Evolutionary conservation across 768 basidiomycete species (phyloP).

Genomic region (Chalciporus piperatus): DNA sequence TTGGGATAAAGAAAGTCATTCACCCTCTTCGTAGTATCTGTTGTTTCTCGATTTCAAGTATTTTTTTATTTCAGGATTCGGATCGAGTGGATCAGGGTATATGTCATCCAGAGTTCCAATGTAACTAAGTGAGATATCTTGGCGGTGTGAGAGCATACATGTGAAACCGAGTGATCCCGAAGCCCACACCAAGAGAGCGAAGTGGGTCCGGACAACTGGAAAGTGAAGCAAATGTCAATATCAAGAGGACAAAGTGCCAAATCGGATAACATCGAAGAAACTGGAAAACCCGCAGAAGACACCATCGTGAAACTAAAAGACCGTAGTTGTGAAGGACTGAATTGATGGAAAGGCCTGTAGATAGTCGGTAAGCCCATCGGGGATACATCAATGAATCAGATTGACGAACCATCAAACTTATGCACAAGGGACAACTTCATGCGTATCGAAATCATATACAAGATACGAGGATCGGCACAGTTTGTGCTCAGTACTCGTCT

Average conservation of each 20-base stretch:
- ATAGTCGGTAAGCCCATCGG: not conserved
- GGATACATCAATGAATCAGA: not conserved
- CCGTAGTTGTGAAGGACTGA: conserved; percentile 28
- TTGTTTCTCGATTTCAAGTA: not conserved
- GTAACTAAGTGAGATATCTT: conserved; percentile 12
- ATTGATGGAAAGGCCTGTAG: conserved; percentile 11
- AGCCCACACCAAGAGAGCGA: conserved; percentile 1
- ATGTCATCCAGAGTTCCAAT: conserved; percentile 11
- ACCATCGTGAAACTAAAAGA: conserved; percentile 32
- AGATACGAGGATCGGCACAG: conserved; percentile 2
- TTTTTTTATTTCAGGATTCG: conserved; percentile 1
- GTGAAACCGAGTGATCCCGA: conserved; percentile 8
- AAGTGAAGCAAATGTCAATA: conserved; percentile 9
- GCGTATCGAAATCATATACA: conserved; percentile 23
- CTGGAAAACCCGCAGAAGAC: conserved; percentile 19
- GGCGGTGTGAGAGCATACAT: conserved; percentile 6
- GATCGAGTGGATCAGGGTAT: conserved; percentile 13
- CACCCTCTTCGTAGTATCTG: too few species aligned
- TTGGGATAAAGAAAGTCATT: too few species aligned
- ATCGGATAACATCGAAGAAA: conserved; percentile 17
- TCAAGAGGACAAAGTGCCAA: conserved; percentile 15
- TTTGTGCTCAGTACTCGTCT: conserved; percentile 44
- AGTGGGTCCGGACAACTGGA: not conserved
- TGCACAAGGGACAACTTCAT: conserved; percentile 23
- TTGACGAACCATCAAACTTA: conserved; percentile 16